Base-by-base conservation (phyloP, 2,329 filamentous ascomycete species). In the Apiospora rasikravindrae region DNA sequence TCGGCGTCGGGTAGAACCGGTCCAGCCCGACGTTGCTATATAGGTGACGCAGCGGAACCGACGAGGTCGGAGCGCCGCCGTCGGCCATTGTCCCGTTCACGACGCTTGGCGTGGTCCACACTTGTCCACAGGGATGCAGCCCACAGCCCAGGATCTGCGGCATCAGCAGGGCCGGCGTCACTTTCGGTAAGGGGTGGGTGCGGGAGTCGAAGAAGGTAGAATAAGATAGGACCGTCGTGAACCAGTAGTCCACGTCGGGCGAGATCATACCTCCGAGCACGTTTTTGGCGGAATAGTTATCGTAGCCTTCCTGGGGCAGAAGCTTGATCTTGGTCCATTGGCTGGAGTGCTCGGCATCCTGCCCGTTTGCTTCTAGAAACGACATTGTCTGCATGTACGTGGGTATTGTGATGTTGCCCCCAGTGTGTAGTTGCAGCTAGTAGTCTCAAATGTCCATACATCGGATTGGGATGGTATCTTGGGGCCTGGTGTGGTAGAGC, bases 261-360 rank as follows among this genome's bases (percentile, higher is more conserved):
- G 57, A 40, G 19, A 64, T 64, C 57, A 64, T 64, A 1, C n/a
- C 7, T 11, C 57, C 57, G 2, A 64, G 57, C 1, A 16, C 13
- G 19, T 64, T 40, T 19, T 64, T 64, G 57, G 57, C 11, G 19
- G 57, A 64, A 8, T 64, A 64, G 57, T 64, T 64, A 2, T 64
- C 19, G 29, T 64, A 64, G 19, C 57, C 57, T 19, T 64, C 8
- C 22, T 64, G 57, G 0, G 57, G 57, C 1, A 64, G 57, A 1
- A 64, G 57, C 33, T 64, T 64, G 19, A 64, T 64, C 19, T 64
- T 40, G 57, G 57, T 64, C 57, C 57, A 64, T 11, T 64, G 57
- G 57, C 57, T 64, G 33, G 33, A 11, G 6, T 64, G 33, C 22
- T 64, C 57, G 16, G 19, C 57, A 13, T 37, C 8, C 1, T 29